Percentiles rank a stretch among this genome's conserved stretches.
These are phyloP conservation scores for Hirschfeldia incana DNA, from an alignment of 345 rosid species.

Conservation along the genomic window DNA sequence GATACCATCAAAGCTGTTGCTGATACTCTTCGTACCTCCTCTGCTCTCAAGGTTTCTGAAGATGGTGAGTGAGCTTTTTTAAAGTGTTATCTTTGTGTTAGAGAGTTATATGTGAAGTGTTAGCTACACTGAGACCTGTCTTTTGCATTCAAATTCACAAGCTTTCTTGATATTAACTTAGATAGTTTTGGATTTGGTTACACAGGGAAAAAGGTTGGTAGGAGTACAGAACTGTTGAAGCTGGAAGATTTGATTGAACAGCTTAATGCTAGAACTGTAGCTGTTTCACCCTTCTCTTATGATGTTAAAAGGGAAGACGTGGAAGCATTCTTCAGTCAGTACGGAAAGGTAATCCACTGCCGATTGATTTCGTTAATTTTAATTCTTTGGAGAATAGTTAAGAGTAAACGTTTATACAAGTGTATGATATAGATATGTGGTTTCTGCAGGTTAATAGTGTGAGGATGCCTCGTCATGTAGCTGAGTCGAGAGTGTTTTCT, in stretches of 20 bases:
- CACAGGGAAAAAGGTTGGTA: slow-evolving; percentile 78
- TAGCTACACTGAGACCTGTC: background rate
- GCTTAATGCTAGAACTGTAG: slow-evolving; percentile 67
- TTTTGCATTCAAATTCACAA: background rate
- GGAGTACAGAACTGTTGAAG: slow-evolving; percentile 57
- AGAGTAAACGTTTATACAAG: background rate
- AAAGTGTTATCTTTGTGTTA: background rate
- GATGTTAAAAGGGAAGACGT: slow-evolving; percentile 69
- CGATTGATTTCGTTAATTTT: background rate
- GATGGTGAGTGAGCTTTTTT: slow-evolving; percentile 60
- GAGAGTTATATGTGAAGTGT: background rate
- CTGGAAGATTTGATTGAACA: slow-evolving; percentile 75
- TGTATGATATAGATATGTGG: background rate
- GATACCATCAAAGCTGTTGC: slow-evolving; percentile 78
- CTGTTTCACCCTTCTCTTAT: slow-evolving; percentile 68
- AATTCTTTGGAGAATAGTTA: too few species aligned
- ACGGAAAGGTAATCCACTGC: slow-evolving; percentile 60
- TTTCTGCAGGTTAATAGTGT: slow-evolving; percentile 72
- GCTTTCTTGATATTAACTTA: background rate
- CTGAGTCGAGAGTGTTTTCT: slow-evolving; percentile 62
- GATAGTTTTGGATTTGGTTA: slow-evolving; percentile 3
- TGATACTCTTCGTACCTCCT: slow-evolving; percentile 68
- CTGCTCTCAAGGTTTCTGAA: slow-evolving; percentile 75
- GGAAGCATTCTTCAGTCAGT: slow-evolving; percentile 65
- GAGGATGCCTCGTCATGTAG: slow-evolving; percentile 88